Evolutionary conservation across 2,329 filamentous ascomycete species (phyloP).

Genomic region (Drechslerella coelobrocha): DNA sequence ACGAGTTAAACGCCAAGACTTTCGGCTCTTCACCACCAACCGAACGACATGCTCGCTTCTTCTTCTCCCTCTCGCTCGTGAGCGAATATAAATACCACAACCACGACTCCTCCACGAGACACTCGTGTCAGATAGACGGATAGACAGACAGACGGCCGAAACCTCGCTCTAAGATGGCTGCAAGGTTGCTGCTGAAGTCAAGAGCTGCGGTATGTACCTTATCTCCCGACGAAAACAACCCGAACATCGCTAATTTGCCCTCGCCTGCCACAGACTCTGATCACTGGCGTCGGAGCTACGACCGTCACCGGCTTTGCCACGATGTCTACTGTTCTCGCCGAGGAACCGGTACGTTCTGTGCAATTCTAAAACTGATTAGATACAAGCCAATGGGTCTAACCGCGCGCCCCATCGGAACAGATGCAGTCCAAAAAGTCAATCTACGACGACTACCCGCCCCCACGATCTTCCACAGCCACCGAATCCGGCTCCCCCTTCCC

Average conservation of each 20-base stretch:
- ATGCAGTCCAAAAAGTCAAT: slow-evolving; percentile 72
- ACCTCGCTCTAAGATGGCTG: slow-evolving; percentile 37
- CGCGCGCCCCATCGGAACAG: background rate
- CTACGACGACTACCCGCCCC: slow-evolving; percentile 69
- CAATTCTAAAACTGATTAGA: background rate
- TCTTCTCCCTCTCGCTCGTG: slow-evolving; percentile 21
- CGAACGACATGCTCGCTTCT: slow-evolving; percentile 17
- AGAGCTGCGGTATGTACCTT: slow-evolving; percentile 33
- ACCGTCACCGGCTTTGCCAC: slow-evolving; percentile 42
- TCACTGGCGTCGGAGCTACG: slow-evolving; percentile 40
- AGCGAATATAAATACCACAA: slow-evolving; percentile 30
- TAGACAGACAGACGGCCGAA: slow-evolving; percentile 9
- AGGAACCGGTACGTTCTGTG: slow-evolving; percentile 40
- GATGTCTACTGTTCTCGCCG: slow-evolving; percentile 43
- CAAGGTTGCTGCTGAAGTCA: slow-evolving; percentile 45
- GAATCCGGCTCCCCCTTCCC: slow-evolving; percentile 25
- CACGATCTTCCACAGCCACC: slow-evolving; percentile 53
- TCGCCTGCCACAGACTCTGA: slow-evolving; percentile 26
- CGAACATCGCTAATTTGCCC: slow-evolving; percentile 12
- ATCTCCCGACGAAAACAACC: background rate
- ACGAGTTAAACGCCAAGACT: slow-evolving; percentile 26
- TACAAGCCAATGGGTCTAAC: slow-evolving; percentile 12
- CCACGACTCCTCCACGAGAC: slow-evolving; percentile 12
- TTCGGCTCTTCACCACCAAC: slow-evolving; percentile 20
- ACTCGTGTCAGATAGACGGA: slow-evolving; percentile 1